Base-by-base conservation (phyloP, 768 basidiomycete genomes). In the Russula dissimulans region DNA sequence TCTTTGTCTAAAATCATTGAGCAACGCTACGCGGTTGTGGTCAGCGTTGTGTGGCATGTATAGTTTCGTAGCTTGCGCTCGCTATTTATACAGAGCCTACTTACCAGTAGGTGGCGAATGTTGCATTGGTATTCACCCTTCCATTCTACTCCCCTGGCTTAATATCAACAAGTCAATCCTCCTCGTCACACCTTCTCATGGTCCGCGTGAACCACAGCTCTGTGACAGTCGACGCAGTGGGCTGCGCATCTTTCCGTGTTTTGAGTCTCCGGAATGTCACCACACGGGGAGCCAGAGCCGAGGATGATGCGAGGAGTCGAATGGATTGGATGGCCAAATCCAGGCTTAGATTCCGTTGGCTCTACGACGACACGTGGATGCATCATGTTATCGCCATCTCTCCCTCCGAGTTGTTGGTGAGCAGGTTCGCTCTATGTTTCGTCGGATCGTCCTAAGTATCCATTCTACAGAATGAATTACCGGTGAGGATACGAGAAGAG, bases 401-500 rank as follows among this genome's bases (percentile, higher is more conserved):
- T 17, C n/a, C 31, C 3, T 32, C 32, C 12, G 52, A 54, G 32
- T 14, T 60, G 10, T 29, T 60, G 53, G 59, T 60, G 18, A 11
- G 52, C 10, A 10, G 5, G 6, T 34, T 38, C 9, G 2, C 29
- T 26, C 31, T 34, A 2, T 11, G 17, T 9, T 15, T 34, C 11
- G 14, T 10, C 9, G 45, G 4, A 3, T 54, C 18, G 17, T 42
- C 14, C 29, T 60, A 5, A 60, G 31, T 9, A 36, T 10, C 6
- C 3, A 4, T n/a, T 34, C 31, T 2, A 12, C 31, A 54, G 59
- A 49, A 59, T 5, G 59, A 54, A 43, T 18, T 60, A 18, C 59
- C 59, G 15, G 59, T 42, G 52, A 54, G 53, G 52, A 46, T 60
- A 41, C 45, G 59, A 3, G 32, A 54, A 8, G 51, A 54, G 15